A percentile compares a stretch with the other conserved stretches of the same genome.
Conservation (phyloP, 192 early-diverging fungal species). For the Jimgerdemannia lactiflua region DNA sequence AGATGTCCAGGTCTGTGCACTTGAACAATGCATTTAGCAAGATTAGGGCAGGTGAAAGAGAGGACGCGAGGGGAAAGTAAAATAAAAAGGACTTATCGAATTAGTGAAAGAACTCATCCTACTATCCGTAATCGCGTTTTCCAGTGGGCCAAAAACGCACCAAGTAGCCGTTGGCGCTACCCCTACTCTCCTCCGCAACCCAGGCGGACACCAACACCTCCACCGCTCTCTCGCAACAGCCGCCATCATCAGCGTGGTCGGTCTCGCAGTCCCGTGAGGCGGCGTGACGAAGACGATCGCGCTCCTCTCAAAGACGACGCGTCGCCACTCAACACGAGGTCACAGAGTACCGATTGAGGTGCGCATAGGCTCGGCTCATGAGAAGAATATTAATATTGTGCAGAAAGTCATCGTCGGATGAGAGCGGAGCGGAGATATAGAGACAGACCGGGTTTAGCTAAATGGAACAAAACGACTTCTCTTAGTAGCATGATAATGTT, state of each 20-base stretch:
- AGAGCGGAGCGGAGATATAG: too few species aligned
- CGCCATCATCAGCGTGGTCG: not conserved
- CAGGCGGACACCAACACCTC: not conserved
- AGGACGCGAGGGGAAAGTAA: too few species aligned
- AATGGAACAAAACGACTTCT: too few species aligned
- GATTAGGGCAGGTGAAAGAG: too few species aligned
- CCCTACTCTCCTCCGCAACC: conserved; percentile 4
- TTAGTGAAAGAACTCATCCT: too few species aligned
- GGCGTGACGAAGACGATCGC: not conserved
- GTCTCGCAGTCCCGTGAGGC: not conserved
- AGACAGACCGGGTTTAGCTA: too few species aligned
- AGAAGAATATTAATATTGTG: too few species aligned
- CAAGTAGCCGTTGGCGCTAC: conserved; percentile 7
- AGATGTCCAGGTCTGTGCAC: conserved; percentile 66
- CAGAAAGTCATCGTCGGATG: too few species aligned
- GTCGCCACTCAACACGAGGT: not conserved
- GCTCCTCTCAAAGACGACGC: not conserved
- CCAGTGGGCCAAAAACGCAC: conserved; percentile 10
- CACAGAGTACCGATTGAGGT: too few species aligned
- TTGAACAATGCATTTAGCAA: too few species aligned
- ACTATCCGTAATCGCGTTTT: not conserved
- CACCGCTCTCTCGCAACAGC: not conserved
- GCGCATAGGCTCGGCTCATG: too few species aligned
- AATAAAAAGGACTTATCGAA: not conserved
- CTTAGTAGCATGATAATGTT: too few species aligned